Evolutionary conservation across 192 early-diverging fungal genomes (phyloP).

Genomic region (Coemansia sp.): DNA sequence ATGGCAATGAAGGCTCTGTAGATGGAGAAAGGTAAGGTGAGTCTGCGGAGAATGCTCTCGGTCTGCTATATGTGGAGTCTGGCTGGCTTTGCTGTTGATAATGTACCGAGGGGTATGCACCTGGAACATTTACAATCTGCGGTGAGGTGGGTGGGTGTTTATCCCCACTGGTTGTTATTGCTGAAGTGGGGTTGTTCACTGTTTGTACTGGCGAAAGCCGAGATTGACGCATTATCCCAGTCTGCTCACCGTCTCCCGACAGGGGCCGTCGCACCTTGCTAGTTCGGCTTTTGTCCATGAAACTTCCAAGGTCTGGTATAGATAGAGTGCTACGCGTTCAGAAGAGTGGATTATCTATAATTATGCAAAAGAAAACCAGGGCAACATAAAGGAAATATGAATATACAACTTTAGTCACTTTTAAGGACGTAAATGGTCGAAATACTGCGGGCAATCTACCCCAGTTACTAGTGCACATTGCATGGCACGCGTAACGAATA

Average conservation of each 20-base stretch:
- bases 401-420: no score
- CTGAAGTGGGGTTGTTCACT: slow-evolving; percentile 11
- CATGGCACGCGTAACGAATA: no score
- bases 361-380: not conserved
- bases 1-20: not conserved
- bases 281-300: slow-evolving; percentile 1
- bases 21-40: not conserved
- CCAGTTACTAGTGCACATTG: no score
- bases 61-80: not conserved
- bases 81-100: not conserved
- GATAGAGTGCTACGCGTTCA: not conserved
- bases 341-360: not conserved
- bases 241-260: not conserved
- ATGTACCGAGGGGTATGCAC: slow-evolving; percentile 1
- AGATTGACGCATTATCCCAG: not conserved
- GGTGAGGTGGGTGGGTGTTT: slow-evolving; percentile 35
- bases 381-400: no score
- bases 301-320: not conserved
- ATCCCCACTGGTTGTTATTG: slow-evolving; percentile 35
- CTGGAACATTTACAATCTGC: slow-evolving; percentile 40
- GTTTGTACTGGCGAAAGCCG: not conserved
- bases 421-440: no score
- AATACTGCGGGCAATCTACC: no score
- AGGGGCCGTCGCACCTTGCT: not conserved
- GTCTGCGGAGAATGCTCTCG: slow-evolving; percentile 5